phyloP scores from a whole-genome alignment of 2,329 filamentous ascomycete species.

The Neofusicoccum sp. region DNA sequence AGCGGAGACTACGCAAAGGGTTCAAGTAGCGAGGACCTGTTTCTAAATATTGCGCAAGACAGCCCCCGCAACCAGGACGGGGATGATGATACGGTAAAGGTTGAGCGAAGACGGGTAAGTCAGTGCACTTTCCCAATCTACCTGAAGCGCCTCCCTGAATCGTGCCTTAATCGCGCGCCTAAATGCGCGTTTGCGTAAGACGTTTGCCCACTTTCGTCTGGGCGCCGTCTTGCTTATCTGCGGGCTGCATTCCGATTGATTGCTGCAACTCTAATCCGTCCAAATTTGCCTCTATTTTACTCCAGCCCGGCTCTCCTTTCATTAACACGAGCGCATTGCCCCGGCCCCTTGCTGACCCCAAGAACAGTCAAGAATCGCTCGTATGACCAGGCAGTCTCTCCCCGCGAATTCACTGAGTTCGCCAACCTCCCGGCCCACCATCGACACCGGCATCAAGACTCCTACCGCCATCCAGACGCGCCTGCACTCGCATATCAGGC shows the following conservation, averaged over 20 bases:
- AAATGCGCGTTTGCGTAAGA: slow-evolving; percentile 11
- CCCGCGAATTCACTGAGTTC: slow-evolving; percentile 31
- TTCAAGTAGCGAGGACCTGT: slow-evolving; percentile 37
- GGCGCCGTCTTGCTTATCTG: slow-evolving; percentile 7
- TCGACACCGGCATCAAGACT: slow-evolving; percentile 30
- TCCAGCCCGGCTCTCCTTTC: slow-evolving; percentile 8
- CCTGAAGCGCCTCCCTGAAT: slow-evolving; percentile 12
- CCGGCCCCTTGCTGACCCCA: slow-evolving; percentile 4
- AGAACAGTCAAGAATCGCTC: slow-evolving; percentile 36
- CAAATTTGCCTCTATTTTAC: slow-evolving; percentile 7
- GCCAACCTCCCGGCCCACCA: slow-evolving; percentile 23
- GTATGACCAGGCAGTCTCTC: slow-evolving; percentile 35
- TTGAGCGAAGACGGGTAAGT: slow-evolving; percentile 35
- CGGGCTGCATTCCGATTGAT: slow-evolving; percentile 9
- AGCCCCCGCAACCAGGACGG: slow-evolving; percentile 25
- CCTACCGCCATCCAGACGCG: slow-evolving; percentile 30
- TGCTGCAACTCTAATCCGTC: not conserved
- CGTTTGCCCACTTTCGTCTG: slow-evolving; percentile 5
- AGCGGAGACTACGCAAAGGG: slow-evolving; percentile 6
- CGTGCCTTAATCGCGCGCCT: slow-evolving; percentile 15
- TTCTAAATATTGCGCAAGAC: slow-evolving; percentile 43
- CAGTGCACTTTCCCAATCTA: slow-evolving; percentile 15
- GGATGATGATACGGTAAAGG: slow-evolving; percentile 28
- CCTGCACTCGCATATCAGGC: slow-evolving; percentile 27
- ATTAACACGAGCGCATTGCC: slow-evolving; percentile 7